Conservation (phyloP, 2,329 filamentous ascomycete genomes). For the Fusarium sp. region DNA sequence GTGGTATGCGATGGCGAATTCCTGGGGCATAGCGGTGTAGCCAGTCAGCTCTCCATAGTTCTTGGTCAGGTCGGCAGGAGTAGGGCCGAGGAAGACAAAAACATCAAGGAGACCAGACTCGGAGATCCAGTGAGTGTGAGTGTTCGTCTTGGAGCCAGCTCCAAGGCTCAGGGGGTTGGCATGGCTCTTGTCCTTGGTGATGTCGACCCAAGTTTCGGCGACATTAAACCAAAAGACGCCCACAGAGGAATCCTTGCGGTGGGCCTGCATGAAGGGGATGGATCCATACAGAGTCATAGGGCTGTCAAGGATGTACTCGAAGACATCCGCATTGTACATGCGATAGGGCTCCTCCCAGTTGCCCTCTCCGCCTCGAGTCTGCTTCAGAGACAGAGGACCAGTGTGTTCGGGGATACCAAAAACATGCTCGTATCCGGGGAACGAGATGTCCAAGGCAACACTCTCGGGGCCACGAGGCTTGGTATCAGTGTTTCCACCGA, state of each 20-base stretch:
- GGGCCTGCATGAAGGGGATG: constrained; percentile 98
- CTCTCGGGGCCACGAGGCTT: constrained; percentile 97
- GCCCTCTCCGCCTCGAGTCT: constrained; percentile 88
- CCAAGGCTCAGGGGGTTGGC: constrained; percentile 83
- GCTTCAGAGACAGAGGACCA: constrained; percentile 85
- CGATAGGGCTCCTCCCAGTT: constrained; percentile 92
- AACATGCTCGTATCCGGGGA: constrained; percentile 90
- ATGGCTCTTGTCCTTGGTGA: constrained; percentile 80
- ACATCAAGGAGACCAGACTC: constrained; percentile 90
- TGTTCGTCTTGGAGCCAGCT: constrained; percentile 74
- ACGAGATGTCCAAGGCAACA: constrained; percentile 89
- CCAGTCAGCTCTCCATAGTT: constrained; percentile 92
- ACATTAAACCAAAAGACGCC: constrained; percentile 98
- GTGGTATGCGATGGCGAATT: constrained; percentile 93
- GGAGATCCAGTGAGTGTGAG: constrained; percentile 96
- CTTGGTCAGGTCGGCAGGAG: constrained; percentile 82
- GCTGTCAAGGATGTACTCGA: constrained; percentile 96
- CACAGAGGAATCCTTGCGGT: constrained; percentile 91
- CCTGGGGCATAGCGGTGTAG: constrained; percentile 88
- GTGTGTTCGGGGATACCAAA: constrained; percentile 96
- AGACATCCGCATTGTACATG: constrained; percentile 96
- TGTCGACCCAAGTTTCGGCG: constrained; percentile 97
- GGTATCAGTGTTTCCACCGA: constrained; percentile 93
- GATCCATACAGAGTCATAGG: constrained; percentile 99
- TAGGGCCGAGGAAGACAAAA: constrained; percentile 93